These are phyloP conservation scores for Drechslera avenae DNA, from an alignment of 2,329 filamentous ascomycete species.

Conservation along the genomic window DNA sequence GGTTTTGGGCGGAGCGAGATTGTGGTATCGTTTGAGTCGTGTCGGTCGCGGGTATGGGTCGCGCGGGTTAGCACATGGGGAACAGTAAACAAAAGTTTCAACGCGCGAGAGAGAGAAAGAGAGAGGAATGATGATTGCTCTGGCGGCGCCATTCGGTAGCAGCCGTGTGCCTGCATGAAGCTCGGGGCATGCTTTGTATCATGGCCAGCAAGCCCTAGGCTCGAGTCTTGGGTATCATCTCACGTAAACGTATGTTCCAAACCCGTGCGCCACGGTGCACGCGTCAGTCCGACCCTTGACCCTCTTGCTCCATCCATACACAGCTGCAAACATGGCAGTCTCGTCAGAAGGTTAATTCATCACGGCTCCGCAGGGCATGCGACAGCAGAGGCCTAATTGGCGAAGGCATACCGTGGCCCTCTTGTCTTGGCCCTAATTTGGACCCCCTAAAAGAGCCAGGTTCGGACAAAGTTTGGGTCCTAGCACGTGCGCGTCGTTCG, in stretches of 20 bases:
- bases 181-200: slow-evolving; percentile 18
- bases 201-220: slow-evolving; percentile 12
- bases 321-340: too few relatives aligned
- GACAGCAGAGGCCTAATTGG: too few relatives aligned
- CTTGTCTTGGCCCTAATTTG: too few relatives aligned
- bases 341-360: too few relatives aligned
- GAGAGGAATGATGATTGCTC: slow-evolving; percentile 6
- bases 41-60: neutral
- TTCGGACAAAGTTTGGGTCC: neutral
- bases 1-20: neutral
- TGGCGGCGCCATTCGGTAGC: slow-evolving; percentile 14
- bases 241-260: slow-evolving; percentile 2
- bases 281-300: slow-evolving; percentile 1
- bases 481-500: slow-evolving; percentile 3
- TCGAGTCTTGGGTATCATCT: slow-evolving; percentile 8
- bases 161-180: slow-evolving; percentile 24
- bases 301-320: too few relatives aligned
- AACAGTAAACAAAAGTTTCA: slow-evolving; percentile 10
- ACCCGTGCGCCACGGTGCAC: slow-evolving; percentile 2
- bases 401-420: too few relatives aligned
- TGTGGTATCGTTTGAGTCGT: slow-evolving; percentile 3
- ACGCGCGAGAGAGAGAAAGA: neutral
- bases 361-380: too few relatives aligned
- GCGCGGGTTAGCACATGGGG: slow-evolving; percentile 1
- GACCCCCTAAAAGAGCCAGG: neutral